Base-by-base conservation (phyloP, 2,329 filamentous ascomycete genomes). In the Trichoderma sp. region DNA sequence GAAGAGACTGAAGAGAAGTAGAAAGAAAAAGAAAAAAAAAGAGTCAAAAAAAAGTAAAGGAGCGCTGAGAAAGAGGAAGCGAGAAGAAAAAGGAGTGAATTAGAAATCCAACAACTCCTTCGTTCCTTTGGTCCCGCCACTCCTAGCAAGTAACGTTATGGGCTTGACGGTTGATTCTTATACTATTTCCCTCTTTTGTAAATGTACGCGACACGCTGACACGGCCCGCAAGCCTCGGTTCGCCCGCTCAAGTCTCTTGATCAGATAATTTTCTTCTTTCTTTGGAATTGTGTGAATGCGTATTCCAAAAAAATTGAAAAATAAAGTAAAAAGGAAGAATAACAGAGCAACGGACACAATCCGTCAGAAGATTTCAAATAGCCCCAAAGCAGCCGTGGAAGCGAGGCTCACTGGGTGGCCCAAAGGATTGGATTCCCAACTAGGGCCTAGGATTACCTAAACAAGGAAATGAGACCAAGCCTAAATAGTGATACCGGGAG, bases 151-250 rank as follows among this genome's bases (percentile, higher is more conserved):
- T 35, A 35, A 35, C 33, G 33, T 13, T 35, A 21, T 47, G 29
- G 37, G 37, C n/a, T 61, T 19, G 37, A 47, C 31, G 29, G 16
- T 29, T 43, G 58, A 19, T 47, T 61, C 58, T 61, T 21, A 49
- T 47, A 14, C 37, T 31, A 21, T 33, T 19, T 49, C 47, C 47
- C 27, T 27, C 24, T 53, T 53, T 53, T 27, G 49, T 16, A 61
- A 11, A 5, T 29, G 14, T 19, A 16, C n/a, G 14, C n/a, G 43
- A 24, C 27, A 62, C 27, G 21, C 59, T 35, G 40, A 43, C 40
- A 43, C 40, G 40, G 31, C 59, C 43, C 11, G 43, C 40, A 55
- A 59, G 59, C 59, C 59, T 62, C 59, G 59, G 59, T n/a, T 52
- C 43, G 4, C 43, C 59, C 59, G 59, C n/a, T 37, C 10, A 5